Base-by-base conservation (phyloP, 495 filamentous ascomycete genomes). In the Neurospora hispaniola region DNA sequence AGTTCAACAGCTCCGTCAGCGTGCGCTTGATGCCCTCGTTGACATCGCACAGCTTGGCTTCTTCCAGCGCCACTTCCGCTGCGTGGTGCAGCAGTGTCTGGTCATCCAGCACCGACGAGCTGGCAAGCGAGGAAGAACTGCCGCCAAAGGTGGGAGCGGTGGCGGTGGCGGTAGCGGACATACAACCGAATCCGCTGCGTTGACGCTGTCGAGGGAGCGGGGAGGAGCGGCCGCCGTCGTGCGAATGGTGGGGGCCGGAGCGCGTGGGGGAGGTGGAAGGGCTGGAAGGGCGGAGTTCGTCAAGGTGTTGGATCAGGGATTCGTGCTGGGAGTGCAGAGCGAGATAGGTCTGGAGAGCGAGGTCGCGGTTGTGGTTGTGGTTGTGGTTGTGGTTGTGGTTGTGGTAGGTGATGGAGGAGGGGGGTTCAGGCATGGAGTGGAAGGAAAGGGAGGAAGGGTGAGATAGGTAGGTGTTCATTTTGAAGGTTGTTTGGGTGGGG, bases 1-100 rank as follows among this genome's bases (percentile, higher is more conserved):
- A 90, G 79, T 91, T 91, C 71, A 91, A 85, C 38, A 91, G 82
- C 76, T 89, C 88, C 4, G 89, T 91, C 73, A 91, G 78, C 12
- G 88, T 87, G 18, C 84, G 82, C 80, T 91, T 91, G 79, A 90
- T 89, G 68, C 88, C 84, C 75, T 88, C 84, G 80, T 90, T 91
- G 78, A 91, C 85, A 66, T 87, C 81, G 79, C 83, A 86, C 40
- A 89, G 82, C 75, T 84, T 85, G 71, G 82, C 80, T 71, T 89
- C 85, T 72, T 86, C 86, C 18, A 83, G 76, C 18, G 85, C 86
- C 69, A 89, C 80, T 69, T 85, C 84, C 1, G 35, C 35, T 38
- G 35, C 35, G 35, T 38, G 35, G 4, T 38, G 35, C 35, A 38
- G 35, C 35, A 38, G 35, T 0, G 4, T 74, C 71, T 84, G 82